Base-by-base conservation (phyloP, 1,284 basidiomycete genomes). In the Moesziomyces sp. region DNA sequence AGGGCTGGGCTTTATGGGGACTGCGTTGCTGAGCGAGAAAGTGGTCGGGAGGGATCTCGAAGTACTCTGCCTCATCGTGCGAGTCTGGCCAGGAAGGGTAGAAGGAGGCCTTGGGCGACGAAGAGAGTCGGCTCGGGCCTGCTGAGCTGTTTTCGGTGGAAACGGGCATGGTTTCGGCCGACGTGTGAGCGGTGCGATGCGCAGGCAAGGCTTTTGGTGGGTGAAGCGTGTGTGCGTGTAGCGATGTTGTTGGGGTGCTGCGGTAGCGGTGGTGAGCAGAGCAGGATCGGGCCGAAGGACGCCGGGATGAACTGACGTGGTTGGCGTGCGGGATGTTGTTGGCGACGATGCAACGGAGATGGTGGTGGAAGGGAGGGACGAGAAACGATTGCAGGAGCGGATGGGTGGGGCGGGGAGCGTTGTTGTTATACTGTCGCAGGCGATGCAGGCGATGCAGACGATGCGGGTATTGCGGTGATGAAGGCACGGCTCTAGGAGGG, bases 21-120 rank as follows among this genome's bases (percentile, higher is more conserved):
- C 66, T 66, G 26, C 69, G 55, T 38, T 78, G 76, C 52, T 78
- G 77, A 10, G 78, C 78, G 23, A 79, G 53, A 54, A 79, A 79
- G 35, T 79, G 78, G 56, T 76, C 68, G 13, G 78, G 69, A 21
- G 78, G 78, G 5, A 76, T 63, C 58, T 79, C 73, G 42, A 63
- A 75, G 69, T 77, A 79, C 43, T 70, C 66, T 40, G 72, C 72
- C 43, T 74, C 66, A 26, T 74, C 72, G 45, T 66, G 58, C 2
- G 66, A 40, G 14, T 74, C 59, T 45, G 72, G 66, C 72, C 72
- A 74, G n/a, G 56, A 51, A 0, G 72, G 72, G 30, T 70, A 70
- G 56, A 70, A 58, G 13, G 72, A 51, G 58, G 66, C 69, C 49
- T 46, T 57, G 28, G 58, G 53, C 1, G 62, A 60, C 21, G 54